A percentile compares a stretch with the other conserved stretches of the same genome.
Conservation (phyloP, 139 green algal species). For the Nannochloris sp. region DNA sequence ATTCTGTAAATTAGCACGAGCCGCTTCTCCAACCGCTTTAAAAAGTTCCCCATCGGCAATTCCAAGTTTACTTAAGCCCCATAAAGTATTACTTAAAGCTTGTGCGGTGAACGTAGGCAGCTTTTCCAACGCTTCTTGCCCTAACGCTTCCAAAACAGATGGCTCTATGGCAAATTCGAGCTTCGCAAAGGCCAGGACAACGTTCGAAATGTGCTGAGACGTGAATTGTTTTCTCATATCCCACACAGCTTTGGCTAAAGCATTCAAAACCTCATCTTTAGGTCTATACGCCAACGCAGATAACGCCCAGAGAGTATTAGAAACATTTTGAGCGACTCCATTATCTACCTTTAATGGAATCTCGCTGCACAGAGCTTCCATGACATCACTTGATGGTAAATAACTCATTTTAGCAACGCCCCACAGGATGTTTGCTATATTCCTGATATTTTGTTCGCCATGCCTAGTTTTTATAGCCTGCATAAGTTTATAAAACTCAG, state of each 20-base stretch:
- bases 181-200: conserved; percentile 41
- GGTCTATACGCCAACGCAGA: conserved; percentile 10
- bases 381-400: conserved; percentile 25
- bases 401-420: conserved; percentile 40
- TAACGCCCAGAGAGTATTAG: conserved; percentile 39
- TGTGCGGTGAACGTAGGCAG: conserved; percentile 31
- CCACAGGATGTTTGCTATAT: conserved; percentile 48
- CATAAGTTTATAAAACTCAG: conserved; percentile 30
- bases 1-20: conserved; percentile 17
- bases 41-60: conserved; percentile 27
- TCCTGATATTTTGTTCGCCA: conserved; percentile 27
- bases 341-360: conserved; percentile 3
- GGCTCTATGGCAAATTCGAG: conserved; percentile 28
- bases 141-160: conserved; percentile 5
- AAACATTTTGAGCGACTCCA: conserved; percentile 25
- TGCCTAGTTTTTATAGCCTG: neutral
- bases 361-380: conserved; percentile 20
- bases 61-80: conserved; percentile 49
- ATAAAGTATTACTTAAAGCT: conserved; percentile 53
- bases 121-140: neutral
- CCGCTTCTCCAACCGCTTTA: conserved; percentile 16
- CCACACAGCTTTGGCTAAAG: conserved; percentile 3
- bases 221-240: conserved; percentile 15
- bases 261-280: conserved; percentile 4
- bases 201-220: conserved; percentile 22